Base-by-base conservation (phyloP, 2,329 filamentous ascomycete species). In the Phoma herbarum region DNA sequence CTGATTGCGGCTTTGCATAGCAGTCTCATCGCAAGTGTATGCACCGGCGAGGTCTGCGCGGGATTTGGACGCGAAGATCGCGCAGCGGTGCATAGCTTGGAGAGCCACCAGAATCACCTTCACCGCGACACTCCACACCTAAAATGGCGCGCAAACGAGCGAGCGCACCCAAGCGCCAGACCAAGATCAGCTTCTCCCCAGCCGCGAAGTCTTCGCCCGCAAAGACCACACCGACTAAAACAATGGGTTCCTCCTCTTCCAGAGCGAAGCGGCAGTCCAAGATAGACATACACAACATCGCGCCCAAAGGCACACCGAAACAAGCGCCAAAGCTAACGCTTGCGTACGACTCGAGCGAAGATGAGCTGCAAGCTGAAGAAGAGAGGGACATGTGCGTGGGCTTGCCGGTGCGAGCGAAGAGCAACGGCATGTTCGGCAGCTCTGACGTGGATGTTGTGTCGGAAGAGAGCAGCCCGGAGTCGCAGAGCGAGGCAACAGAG, bases 151-250 rank as follows among this genome's bases (percentile, higher is more conserved):
- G 65, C 12, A 74, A 68, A 57, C 66, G 69, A 28, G 26, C 59
- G 31, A 62, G 61, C 44, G 60, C 64, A 20, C 68, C 65, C 44
- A 72, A 70, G 60, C 74, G 75, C 37, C 81, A 83, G 60, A 75
- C 76, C 8, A 78, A 78, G 25, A 69, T 83, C 20, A 74, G 70
- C 47, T 82, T 82, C 68, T 80, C 77, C 0, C 76, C 79, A 4
- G 58, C 79, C 4, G 69, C 77, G 8, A 76, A 79, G 12, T 77
- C 77, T 0, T 79, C 79, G 5, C 76, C 78, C 16, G 74, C 72
- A 18, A 66, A 74, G 5, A 59, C 75, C 25, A 50, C 50, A 11
- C 39, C 50, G 2, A 45, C 56, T 0, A 58, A 58, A 33, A 54
- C 41, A 16, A 59, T 65, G 20, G 73, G 76, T 26, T 64, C 75